Percentiles rank a stretch among this genome's conserved stretches.
These are phyloP conservation scores for Epichloe sp. DNA, from an alignment of 2,329 filamentous ascomycete genomes.

Conservation along the genomic window DNA sequence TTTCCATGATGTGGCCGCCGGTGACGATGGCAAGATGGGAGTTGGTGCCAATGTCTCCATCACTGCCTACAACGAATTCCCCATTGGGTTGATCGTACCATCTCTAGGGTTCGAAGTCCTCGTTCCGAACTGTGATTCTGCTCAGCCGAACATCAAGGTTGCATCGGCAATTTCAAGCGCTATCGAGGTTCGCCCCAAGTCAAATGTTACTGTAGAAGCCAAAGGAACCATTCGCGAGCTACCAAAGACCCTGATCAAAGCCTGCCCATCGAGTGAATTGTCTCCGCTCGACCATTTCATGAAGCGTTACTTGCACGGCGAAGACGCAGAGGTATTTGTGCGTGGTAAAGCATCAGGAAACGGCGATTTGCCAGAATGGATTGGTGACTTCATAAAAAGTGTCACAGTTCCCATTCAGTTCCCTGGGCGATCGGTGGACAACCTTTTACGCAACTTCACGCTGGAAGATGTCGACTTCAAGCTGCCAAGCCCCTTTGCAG, in stretches of 20 bases:
- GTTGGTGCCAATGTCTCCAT: constrained; percentile 73
- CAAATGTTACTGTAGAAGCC: constrained; percentile 55
- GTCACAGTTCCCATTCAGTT: constrained; percentile 77
- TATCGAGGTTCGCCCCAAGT: constrained; percentile 54
- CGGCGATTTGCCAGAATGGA: constrained; percentile 64
- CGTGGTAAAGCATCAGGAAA: constrained; percentile 59
- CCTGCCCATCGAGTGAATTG: constrained; percentile 62
- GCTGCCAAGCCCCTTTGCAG: constrained; percentile 67
- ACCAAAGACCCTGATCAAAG: constrained; percentile 56
- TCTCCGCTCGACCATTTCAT: constrained; percentile 80
- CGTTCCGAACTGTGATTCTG: constrained; percentile 63
- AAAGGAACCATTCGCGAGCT: constrained; percentile 60
- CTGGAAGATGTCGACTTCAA: constrained; percentile 75
- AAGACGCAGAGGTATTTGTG: constrained; percentile 68
- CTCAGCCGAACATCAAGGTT: constrained; percentile 63
- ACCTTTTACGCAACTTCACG: constrained; percentile 77
- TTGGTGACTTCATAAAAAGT: constrained; percentile 65
- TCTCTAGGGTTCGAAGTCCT: constrained; percentile 73
- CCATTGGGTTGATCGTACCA: constrained; percentile 63
- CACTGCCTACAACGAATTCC: constrained; percentile 61
- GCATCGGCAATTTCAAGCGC: constrained; percentile 59
- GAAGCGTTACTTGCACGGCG: constrained; percentile 67
- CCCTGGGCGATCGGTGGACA: constrained; percentile 67
- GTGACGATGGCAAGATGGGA: constrained; percentile 39
- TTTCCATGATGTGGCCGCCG: constrained; percentile 55